Percentiles rank a stretch among this genome's conserved stretches.
Evolutionary conservation across 371 early-diverging fungal species (phyloP).

Genomic region (Saksenaea vasiformis): DNA sequence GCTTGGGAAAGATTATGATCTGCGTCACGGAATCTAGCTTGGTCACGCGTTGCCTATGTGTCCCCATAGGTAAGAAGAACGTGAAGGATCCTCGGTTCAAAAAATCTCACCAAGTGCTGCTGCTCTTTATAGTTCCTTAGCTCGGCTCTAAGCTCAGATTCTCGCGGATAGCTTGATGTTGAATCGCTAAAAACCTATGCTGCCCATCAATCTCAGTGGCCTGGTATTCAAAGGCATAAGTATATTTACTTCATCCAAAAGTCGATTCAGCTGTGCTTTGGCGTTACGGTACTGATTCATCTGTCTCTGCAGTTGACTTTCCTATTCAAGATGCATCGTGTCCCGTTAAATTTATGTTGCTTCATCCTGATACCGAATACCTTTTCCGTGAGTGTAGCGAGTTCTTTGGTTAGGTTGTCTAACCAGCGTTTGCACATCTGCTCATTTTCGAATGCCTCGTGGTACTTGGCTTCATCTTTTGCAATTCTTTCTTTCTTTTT

Average conservation of each 20-base stretch:
- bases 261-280: slow-evolving; percentile 1
- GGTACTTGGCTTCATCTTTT: slow-evolving; percentile 41
- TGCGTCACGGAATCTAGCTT: slow-evolving; percentile 27
- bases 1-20: slow-evolving; percentile 29
- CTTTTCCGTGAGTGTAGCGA: slow-evolving; percentile 8
- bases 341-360: background rate
- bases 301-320: slow-evolving; percentile 16
- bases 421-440: slow-evolving; percentile 35
- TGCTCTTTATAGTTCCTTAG: slow-evolving; percentile 33
- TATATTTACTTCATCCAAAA: slow-evolving; percentile 18
- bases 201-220: background rate
- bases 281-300: slow-evolving; percentile 6
- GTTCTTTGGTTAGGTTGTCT: slow-evolving; percentile 18
- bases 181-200: slow-evolving; percentile 30
- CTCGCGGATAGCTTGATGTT: slow-evolving; percentile 27
- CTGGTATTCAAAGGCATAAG: background rate
- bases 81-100: background rate
- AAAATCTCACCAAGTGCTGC: slow-evolving; percentile 19
- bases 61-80: background rate
- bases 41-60: slow-evolving; percentile 37
- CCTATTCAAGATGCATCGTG: slow-evolving; percentile 1
- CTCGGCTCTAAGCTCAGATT: slow-evolving; percentile 31
- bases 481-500: slow-evolving; percentile 38
- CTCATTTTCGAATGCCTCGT: slow-evolving; percentile 45
- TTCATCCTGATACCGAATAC: background rate